phyloP scores from a whole-genome alignment of 805 yeast genomes.

The Saccharomycopsis synnaedendra region DNA sequence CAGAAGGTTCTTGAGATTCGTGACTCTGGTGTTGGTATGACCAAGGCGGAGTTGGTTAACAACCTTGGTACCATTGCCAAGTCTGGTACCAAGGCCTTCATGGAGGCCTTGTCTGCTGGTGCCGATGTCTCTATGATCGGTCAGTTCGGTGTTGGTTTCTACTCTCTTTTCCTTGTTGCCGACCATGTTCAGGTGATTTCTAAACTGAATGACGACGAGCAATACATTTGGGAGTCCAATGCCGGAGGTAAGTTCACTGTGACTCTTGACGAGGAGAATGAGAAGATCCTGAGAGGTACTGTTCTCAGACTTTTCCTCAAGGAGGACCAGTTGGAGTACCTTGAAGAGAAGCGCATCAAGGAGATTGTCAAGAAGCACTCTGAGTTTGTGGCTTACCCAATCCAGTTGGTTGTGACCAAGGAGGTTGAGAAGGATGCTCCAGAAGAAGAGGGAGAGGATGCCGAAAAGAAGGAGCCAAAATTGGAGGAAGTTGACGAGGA shows the following conservation, averaged over 20 bases:
- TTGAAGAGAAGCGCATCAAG: conserved; percentile 98
- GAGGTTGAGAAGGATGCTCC: conserved; percentile 98
- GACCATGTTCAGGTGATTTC: conserved; percentile 98
- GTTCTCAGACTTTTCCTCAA: conserved; percentile 90
- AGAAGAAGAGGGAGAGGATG: conserved; percentile 51
- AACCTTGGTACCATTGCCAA: conserved; percentile 99
- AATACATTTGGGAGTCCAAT: conserved; percentile 98
- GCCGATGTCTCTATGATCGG: conserved; percentile 99
- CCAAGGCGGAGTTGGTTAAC: conserved; percentile 97
- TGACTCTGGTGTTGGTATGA: conserved; percentile 99
- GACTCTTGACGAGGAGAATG: conserved; percentile 78
- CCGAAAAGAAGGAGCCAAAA: conserved; percentile 58
- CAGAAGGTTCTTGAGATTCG: conserved; percentile 90
- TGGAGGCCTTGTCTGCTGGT: conserved; percentile 99
- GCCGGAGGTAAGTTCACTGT: conserved; percentile 99
- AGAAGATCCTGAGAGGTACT: conserved; percentile 90
- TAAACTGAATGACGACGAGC: conserved; percentile 98
- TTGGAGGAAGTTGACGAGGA: conserved; percentile 69
- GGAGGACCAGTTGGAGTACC: conserved; percentile 97
- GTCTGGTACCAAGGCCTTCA: conserved; percentile 98
- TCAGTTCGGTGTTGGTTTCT: conserved; percentile 99
- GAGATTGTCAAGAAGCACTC: conserved; percentile 99
- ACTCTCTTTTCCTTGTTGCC: conserved; percentile 97
- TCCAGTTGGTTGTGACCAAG: conserved; percentile 95
- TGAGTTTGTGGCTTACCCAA: conserved; percentile 98